Evolutionary conservation across 495 filamentous ascomycete genomes (phyloP), one percentile per base, ranked within the genome.

Genomic region (Parathielavia hyrcaniae): DNA sequence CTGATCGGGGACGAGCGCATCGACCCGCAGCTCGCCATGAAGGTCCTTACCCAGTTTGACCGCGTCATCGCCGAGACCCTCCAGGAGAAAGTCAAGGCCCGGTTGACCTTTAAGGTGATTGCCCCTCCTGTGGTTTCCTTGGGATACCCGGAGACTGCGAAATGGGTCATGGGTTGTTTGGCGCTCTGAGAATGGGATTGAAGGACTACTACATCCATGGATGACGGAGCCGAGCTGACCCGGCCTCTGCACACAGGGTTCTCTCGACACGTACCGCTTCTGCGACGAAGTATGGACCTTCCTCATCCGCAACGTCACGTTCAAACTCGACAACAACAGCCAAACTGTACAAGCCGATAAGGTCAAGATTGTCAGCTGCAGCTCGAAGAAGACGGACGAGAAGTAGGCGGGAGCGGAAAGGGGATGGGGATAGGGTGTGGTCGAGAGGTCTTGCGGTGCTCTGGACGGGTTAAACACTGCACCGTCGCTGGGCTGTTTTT

Each of bases 281-380:
- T 99, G 95, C 78, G 95, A 99, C 73, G 95, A 99, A 77, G 95
- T 99, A 53, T 99, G 95, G 95, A 99, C 95, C 2, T 99, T 99
- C 77, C 80, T 97, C 60, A 93, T 99, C 74, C 97, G 97, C 73
- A 91, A 97, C 59, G 90, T 97, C 54, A 90, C 85, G 23, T 96
- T 99, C 81, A 97, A 97, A 75, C 84, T 99, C 73, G 90, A 96
- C 60, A 89, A 89, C 66, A 81, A 84, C 59, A 78, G 78, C 23
- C 59, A 67, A n/a, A 68, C 72, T 11, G 74, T 81, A 1, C 75
- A 72, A 3, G 74, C 77, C 8, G 90, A 95, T 60, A 90, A 87
- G 70, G 86, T 99, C 69, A 97, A 97, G 83, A 99, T 99, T 57
- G 93, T 99, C 41, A 91, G 88, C 73, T 97, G 92, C 74, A 92